Conservation (phyloP, 345 rosid species). For the Sisymbrium altissimum region DNA sequence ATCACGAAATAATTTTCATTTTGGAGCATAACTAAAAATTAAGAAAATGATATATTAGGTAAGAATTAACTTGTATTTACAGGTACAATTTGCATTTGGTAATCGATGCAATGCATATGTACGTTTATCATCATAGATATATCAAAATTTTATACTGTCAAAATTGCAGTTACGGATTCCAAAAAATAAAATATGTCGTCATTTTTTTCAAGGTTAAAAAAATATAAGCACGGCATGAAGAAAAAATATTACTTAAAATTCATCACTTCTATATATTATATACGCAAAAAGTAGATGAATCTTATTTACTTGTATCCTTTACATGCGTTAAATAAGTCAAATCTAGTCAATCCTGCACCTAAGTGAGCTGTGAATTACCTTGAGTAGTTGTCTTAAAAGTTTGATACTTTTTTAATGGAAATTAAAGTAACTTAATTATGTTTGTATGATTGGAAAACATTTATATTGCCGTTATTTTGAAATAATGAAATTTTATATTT, state of each 20-base stretch:
- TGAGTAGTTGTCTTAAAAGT: neutral
- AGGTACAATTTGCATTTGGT: constrained; percentile 8
- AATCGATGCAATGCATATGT: constrained; percentile 12
- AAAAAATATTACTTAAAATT: neutral
- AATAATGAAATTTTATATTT: too few species aligned
- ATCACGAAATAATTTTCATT: neutral
- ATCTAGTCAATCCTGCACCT: neutral
- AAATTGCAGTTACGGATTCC: neutral
- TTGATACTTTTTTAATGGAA: neutral
- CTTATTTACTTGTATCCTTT: neutral
- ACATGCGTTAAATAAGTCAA: neutral
- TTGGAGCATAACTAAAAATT: neutral
- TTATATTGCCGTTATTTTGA: neutral
- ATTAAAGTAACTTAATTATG: neutral
- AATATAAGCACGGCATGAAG: neutral
- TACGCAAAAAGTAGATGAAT: neutral
- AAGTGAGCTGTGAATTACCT: neutral
- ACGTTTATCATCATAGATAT: neutral
- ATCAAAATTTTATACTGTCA: neutral
- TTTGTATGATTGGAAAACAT: neutral
- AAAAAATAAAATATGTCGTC: neutral
- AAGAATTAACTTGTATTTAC: neutral
- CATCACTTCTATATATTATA: neutral
- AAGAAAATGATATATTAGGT: constrained; percentile 4
- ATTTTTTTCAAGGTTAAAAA: neutral